Percentiles rank a stretch among this genome's conserved stretches.
Conservation (phyloP, 768 basidiomycete genomes). For the Holtermannia corniformis region DNA sequence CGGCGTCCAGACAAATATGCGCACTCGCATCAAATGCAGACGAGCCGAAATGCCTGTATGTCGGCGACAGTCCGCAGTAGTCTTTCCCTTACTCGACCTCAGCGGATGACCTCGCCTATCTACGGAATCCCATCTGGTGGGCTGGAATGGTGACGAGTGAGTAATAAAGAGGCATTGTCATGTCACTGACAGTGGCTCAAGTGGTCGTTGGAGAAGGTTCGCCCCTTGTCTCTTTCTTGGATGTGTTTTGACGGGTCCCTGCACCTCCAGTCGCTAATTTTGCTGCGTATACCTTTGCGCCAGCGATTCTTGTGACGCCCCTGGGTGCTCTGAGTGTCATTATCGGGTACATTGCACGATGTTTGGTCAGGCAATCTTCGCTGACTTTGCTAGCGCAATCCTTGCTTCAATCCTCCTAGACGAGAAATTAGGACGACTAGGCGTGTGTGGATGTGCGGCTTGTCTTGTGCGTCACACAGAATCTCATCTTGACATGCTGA, state of each 20-base stretch:
- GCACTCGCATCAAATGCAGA: conserved; percentile 30
- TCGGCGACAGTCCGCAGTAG: background rate
- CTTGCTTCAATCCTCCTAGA: conserved; percentile 86
- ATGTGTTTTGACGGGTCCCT: background rate
- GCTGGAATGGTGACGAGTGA: conserved; percentile 81
- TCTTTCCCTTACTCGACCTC: conserved; percentile 24
- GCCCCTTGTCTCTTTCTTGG: conserved; percentile 5
- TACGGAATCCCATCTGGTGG: conserved; percentile 95
- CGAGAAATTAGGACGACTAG: conserved; percentile 89
- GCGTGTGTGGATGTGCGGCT: conserved; percentile 45
- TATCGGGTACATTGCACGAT: conserved; percentile 61
- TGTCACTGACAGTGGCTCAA: conserved; percentile 36
- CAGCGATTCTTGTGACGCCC: conserved; percentile 95
- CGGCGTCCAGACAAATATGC: conserved; percentile 41
- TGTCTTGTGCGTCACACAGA: conserved; percentile 34
- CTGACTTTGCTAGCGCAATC: conserved; percentile 55
- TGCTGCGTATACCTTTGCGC: conserved; percentile 94
- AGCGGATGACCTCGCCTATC: conserved; percentile 74
- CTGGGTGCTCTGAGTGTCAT: conserved; percentile 93
- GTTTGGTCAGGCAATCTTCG: conserved; percentile 5
- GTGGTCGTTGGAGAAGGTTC: conserved; percentile 88
- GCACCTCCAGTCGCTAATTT: conserved; percentile 52
- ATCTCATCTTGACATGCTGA: conserved; percentile 24
- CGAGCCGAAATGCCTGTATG: conserved; percentile 22
- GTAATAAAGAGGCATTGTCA: conserved; percentile 42